phyloP scores from a whole-genome alignment of 208 protist species.

The Trypanosomatidae sp. region DNA sequence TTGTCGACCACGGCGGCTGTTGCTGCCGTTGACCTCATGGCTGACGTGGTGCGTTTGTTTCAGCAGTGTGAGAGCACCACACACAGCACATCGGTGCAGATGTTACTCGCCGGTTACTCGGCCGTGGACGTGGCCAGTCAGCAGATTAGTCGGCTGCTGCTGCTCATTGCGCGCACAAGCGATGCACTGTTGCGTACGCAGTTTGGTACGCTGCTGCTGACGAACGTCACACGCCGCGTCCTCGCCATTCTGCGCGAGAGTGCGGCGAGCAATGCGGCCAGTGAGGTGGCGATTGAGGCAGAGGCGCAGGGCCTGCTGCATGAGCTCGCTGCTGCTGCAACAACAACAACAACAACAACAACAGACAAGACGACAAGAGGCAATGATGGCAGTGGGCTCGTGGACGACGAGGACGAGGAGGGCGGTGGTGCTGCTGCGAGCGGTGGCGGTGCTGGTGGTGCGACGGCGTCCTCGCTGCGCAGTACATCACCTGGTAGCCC shows the following conservation, averaged over 20 bases:
- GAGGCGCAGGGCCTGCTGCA: conserved; percentile 22
- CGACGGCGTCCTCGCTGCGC: too few species aligned
- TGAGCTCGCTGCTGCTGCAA: conserved; percentile 10
- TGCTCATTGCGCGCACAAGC: conserved; percentile 35
- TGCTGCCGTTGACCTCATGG: conserved; percentile 38
- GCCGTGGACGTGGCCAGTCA: conserved; percentile 30
- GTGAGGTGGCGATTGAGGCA: conserved; percentile 24
- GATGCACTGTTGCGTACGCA: conserved; percentile 47
- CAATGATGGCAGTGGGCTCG: background rate
- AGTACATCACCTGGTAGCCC: too few species aligned
- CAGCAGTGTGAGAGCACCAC: conserved; percentile 16
- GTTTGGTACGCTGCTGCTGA: conserved; percentile 60
- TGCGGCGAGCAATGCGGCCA: conserved; percentile 26
- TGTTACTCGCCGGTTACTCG: conserved; percentile 25
- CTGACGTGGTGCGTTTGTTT: conserved; percentile 36
- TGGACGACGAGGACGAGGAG: conserved; percentile 7
- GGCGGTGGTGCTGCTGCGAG: too few species aligned
- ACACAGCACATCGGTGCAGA: conserved; percentile 14
- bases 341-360: background rate
- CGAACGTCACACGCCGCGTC: conserved; percentile 77
- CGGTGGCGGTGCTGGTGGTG: too few species aligned
- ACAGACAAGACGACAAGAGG: conserved; percentile 1
- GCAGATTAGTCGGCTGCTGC: conserved; percentile 34
- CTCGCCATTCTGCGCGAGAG: conserved; percentile 58
- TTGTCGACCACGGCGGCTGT: conserved; percentile 49